Base-by-base conservation (phyloP, 345 rosid species). In the Turnera subulata region DNA sequence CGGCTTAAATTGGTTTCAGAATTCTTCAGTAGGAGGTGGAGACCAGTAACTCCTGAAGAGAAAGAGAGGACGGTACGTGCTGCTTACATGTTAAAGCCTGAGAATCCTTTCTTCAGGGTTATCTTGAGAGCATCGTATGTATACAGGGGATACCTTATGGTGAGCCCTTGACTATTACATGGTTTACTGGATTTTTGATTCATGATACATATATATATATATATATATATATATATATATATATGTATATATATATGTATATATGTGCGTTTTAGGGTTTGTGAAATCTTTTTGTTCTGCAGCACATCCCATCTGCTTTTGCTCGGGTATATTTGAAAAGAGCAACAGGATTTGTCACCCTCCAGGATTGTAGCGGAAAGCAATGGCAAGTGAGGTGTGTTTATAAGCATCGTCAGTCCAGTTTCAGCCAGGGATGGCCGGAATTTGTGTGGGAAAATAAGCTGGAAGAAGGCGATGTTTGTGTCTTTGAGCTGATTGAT, bases 401-500 rank as follows among this genome's bases (percentile, higher is more conserved):
- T 18, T 65, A 55, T 20, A 59, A 44, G 33, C 39, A 59, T 7
- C 65, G 81, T 6, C 43, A 54, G 29, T 70, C 75, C 61, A 75
- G 73, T 35, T 61, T 81, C 14, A 59, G 76, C 70, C 74, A 79
- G 62, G 89, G 89, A 56, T 80, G 89, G 85, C 63, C 71, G 8
- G 84, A 67, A 56, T 84, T 79, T 61, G 74, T 64, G 3, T 55
- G 67, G 81, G 84, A 69, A 23, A 79, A 84, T 60, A 77, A 75
- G 45, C 64, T 84, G 68, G 75, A 71, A 1, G 80, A 78, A 73
- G 84, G 86, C 6, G 86, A 84, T 53, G 82, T 77, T 24, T 84
- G 86, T 46, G 74, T 84, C 25, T 81, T 81, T 18, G 84, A 81
- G 81, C 63, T 79, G 71, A 60, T 81, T 33, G 51, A 58, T 14